Evolutionary conservation across 305 asterid genomes (phyloP).

Genomic region (Plantago lanceolata): DNA sequence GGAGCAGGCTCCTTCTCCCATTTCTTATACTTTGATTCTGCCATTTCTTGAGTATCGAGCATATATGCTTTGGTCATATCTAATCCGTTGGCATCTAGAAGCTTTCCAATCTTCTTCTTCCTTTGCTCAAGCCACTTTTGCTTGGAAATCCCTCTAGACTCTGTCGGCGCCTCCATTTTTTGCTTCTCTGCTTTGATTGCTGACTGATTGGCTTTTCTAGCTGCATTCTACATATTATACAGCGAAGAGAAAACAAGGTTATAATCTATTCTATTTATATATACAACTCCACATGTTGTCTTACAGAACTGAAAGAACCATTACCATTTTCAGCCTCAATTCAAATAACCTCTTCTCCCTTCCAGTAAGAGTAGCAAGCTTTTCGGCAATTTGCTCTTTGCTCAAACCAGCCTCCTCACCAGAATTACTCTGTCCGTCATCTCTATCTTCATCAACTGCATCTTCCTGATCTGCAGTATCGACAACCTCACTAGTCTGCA

Average conservation of each 20-base stretch:
- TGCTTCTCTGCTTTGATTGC: slow-evolving; percentile 87
- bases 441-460: slow-evolving; percentile 32
- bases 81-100: slow-evolving; percentile 82
- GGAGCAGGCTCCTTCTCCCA: slow-evolving; percentile 94
- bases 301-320: neutral
- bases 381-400: slow-evolving; percentile 33
- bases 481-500: slow-evolving; percentile 21
- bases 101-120: slow-evolving; percentile 81
- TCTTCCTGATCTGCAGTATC: slow-evolving; percentile 30
- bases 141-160: slow-evolving; percentile 86
- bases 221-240: slow-evolving; percentile 46
- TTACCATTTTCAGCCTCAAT: slow-evolving; percentile 77
- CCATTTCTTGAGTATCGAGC: slow-evolving; percentile 84
- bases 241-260: neutral
- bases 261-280: slow-evolving; percentile 3
- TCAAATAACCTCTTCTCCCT: slow-evolving; percentile 69
- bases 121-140: slow-evolving; percentile 93
- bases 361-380: slow-evolving; percentile 54
- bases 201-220: slow-evolving; percentile 83
- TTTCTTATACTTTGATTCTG: slow-evolving; percentile 74
- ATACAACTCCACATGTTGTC: neutral
- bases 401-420: slow-evolving; percentile 36
- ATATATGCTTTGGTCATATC: slow-evolving; percentile 85
- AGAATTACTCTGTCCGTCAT: slow-evolving; percentile 28
- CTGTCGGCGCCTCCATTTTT: slow-evolving; percentile 58